Evolutionary conservation across 2,329 filamentous ascomycete species (phyloP).

Genomic region (Colletotrichum lentis): DNA sequence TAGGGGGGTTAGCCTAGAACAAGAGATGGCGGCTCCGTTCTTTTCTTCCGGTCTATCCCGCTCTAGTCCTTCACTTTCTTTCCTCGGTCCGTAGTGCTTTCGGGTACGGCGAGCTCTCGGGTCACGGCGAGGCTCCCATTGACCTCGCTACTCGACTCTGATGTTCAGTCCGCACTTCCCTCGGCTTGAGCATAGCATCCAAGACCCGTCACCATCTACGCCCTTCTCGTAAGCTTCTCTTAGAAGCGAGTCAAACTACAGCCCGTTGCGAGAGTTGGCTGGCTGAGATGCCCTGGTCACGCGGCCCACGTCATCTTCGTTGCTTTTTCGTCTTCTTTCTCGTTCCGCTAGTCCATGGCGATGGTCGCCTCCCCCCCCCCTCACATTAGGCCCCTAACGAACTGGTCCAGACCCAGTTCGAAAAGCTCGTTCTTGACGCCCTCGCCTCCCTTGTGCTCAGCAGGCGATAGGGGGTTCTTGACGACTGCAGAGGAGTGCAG

Average conservation of each 20-base stretch:
- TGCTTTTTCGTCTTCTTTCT: not conserved
- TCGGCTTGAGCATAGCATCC: not conserved
- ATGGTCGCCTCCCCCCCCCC: not conserved
- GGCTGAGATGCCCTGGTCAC: not conserved
- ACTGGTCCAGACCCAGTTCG: conserved; percentile 77
- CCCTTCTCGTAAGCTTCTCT: not conserved
- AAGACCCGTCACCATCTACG: not conserved
- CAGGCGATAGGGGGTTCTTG: conserved; percentile 74
- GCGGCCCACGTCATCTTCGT: conserved; percentile 1
- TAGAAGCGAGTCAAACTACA: not conserved
- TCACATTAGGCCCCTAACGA: conserved; percentile 73
- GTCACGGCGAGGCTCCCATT: not conserved
- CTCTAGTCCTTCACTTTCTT: not conserved
- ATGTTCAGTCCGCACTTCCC: not conserved
- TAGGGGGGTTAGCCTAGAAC: conserved; percentile 17
- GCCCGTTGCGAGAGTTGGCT: not conserved
- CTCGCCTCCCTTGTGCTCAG: conserved; percentile 73
- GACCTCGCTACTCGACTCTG: not conserved
- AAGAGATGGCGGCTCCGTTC: conserved; percentile 14
- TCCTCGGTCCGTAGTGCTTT: not conserved
- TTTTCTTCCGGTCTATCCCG: conserved; percentile 11
- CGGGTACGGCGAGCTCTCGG: not conserved
- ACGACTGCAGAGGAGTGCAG: conserved; percentile 58
- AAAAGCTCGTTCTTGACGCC: conserved; percentile 78
- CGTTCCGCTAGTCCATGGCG: not conserved